Evolutionary conservation across 116 monocot genomes (phyloP).

Genomic region (Zostera marina): DNA sequence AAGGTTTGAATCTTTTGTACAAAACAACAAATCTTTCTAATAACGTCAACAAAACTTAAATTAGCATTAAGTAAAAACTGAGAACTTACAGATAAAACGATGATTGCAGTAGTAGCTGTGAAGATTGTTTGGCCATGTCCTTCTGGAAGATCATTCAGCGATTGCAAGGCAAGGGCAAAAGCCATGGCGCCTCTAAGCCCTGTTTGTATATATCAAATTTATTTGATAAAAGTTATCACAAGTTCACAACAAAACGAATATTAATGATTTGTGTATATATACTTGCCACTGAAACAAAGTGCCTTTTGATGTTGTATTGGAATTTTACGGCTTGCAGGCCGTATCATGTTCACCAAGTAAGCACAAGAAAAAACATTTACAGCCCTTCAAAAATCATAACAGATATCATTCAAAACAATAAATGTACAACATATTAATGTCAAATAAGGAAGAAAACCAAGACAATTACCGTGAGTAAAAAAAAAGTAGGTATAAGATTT

Average conservation of each 20-base stretch:
- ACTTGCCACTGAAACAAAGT: conserved; percentile 96
- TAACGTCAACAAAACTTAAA: neutral
- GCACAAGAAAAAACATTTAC: conserved; percentile 92
- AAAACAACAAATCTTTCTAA: neutral
- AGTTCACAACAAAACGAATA: neutral
- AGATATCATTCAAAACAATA: neutral
- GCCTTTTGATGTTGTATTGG: conserved; percentile 88
- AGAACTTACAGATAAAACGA: conserved; percentile 71
- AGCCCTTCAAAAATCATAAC: conserved; percentile 65
- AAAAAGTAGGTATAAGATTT: too few species aligned
- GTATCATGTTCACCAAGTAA: conserved; percentile 79
- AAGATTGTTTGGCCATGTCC: conserved; percentile 96
- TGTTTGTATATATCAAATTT: conserved; percentile 16
- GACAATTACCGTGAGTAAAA: too few species aligned
- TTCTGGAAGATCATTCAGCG: conserved; percentile 94
- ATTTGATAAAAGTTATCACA: neutral
- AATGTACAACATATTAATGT: neutral
- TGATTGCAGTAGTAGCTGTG: conserved; percentile 89
- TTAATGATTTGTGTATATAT: neutral
- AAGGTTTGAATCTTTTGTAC: neutral
- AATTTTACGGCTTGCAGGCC: conserved; percentile 64
- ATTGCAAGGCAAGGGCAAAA: conserved; percentile 98
- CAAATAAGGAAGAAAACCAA: too few species aligned
- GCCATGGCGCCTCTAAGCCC: conserved; percentile 99
- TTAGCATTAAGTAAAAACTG: neutral